Evolutionary conservation across 225 moss, liverwort and hornwort genomes (phyloP), one percentile per base, ranked within the genome.

Genomic region (Straminergon stramineum): DNA sequence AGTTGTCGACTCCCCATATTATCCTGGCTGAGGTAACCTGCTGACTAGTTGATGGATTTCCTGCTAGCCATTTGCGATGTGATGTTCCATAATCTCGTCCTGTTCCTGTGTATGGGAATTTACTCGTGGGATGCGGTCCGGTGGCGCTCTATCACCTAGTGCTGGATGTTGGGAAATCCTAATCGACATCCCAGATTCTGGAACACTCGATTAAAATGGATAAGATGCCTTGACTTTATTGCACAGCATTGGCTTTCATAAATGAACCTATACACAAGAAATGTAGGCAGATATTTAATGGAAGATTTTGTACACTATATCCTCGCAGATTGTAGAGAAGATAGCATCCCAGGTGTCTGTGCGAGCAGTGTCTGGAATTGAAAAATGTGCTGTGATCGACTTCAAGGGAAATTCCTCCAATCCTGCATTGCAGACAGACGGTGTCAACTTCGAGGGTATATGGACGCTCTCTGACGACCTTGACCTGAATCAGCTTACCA

Each of bases 341-440:
- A 92, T 97, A 69, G 96, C 95, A 68, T 96, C 94, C 69, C 93
- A 95, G 92, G 96, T 99, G 67, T 93, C 96, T 55, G 94, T 97
- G 23, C 94, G 98, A 86, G 89, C 93, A n/a, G 95, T 97, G 87
- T 67, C 92, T 88, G 96, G 96, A 63, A 96, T 99, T 89, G 97
- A 97, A 84, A 96, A 96, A 89, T 99, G 97, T 88, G 95, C 97
- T n/a, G 98, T 96, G 34, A 96, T 99, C 58, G 97, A 96, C 79
- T 96, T 85, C 77, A 97, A 97, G 89, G 96, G 96, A 86, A 92
- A 95, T 78, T 45, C 97, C 85, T 86, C 86, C 80, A 93, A 84
- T 76, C 96, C 91, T 90, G 95, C 98, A 20, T 93, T 99, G 86
- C 98, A 99, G 91, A 97, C 98, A 34, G 98, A 99, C 62, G 98